Evolutionary conservation across 129 eudicot genomes (phyloP).

Genomic region (Artemisia annua): DNA sequence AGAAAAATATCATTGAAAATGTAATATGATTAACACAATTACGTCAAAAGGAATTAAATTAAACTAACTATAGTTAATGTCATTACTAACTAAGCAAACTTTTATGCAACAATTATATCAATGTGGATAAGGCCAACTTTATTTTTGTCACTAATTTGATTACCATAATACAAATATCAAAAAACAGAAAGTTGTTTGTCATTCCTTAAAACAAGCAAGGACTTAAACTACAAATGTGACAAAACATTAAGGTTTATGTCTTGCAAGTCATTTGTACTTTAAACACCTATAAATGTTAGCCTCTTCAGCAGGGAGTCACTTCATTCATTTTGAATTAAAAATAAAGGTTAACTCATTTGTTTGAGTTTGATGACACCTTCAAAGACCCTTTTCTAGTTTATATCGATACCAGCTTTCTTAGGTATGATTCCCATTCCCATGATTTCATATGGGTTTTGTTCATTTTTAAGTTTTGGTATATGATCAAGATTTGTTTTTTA

Average conservation of each 20-base stretch:
- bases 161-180: too few relatives aligned
- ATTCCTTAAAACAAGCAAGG: neutral
- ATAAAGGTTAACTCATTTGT: conserved; percentile 22
- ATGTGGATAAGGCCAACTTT: too few relatives aligned
- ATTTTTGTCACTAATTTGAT: too few relatives aligned
- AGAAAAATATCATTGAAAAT: neutral
- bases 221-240: neutral
- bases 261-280: neutral
- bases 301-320: conserved; percentile 33
- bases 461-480: neutral
- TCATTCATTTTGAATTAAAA: conserved; percentile 30
- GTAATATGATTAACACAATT: too few relatives aligned
- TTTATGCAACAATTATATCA: too few relatives aligned
- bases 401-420: conserved; percentile 25
- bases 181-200: too few relatives aligned
- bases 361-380: conserved; percentile 24
- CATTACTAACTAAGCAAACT: too few relatives aligned
- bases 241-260: conserved; percentile 13
- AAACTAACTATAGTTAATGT: too few relatives aligned
- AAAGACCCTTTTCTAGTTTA: conserved; percentile 35
- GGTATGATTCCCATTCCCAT: conserved; percentile 30
- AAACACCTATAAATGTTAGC: conserved; percentile 25
- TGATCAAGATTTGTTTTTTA: conserved; percentile 25
- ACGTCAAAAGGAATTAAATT: too few relatives aligned
- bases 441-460: conserved; percentile 5